A percentile compares a stretch with the other conserved stretches of the same genome.
Conservation (phyloP, 1,284 basidiomycete genomes). For the Fomitopsis pinicola region DNA sequence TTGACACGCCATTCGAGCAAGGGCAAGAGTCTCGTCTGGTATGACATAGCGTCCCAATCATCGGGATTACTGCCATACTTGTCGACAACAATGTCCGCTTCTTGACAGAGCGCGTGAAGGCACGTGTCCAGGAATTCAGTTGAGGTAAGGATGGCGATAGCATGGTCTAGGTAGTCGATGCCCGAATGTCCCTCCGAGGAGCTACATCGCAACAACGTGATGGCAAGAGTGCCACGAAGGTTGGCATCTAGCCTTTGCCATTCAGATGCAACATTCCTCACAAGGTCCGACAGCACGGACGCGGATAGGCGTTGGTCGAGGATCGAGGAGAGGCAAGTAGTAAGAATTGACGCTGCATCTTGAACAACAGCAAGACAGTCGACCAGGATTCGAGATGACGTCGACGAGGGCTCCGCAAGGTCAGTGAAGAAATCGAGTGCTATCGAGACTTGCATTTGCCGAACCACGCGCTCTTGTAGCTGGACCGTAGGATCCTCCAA, state of each 20-base stretch:
- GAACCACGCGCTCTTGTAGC: constrained; percentile 24
- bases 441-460: constrained; percentile 36
- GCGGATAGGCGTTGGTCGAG: constrained; percentile 21
- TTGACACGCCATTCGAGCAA: constrained; percentile 45
- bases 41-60: constrained; percentile 1
- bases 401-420: constrained; percentile 30
- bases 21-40: constrained; percentile 6
- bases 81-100: neutral
- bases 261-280: constrained; percentile 22
- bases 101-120: neutral
- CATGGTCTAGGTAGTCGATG: neutral
- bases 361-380: constrained; percentile 17
- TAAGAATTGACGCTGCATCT: constrained; percentile 18
- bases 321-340: constrained; percentile 14
- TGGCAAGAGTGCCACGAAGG: constrained; percentile 40
- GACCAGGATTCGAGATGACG: constrained; percentile 33
- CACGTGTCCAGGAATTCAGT: neutral
- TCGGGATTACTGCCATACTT: neutral
- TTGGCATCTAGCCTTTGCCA: constrained; percentile 31
- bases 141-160: neutral
- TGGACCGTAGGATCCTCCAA: constrained; percentile 28
- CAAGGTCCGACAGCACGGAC: constrained; percentile 23
- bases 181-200: constrained; percentile 17
- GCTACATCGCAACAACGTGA: constrained; percentile 35
- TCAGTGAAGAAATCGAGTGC: constrained; percentile 38